Conservation (phyloP, 2,329 filamentous ascomycete species). For the Beauveria pseudobassiana region DNA sequence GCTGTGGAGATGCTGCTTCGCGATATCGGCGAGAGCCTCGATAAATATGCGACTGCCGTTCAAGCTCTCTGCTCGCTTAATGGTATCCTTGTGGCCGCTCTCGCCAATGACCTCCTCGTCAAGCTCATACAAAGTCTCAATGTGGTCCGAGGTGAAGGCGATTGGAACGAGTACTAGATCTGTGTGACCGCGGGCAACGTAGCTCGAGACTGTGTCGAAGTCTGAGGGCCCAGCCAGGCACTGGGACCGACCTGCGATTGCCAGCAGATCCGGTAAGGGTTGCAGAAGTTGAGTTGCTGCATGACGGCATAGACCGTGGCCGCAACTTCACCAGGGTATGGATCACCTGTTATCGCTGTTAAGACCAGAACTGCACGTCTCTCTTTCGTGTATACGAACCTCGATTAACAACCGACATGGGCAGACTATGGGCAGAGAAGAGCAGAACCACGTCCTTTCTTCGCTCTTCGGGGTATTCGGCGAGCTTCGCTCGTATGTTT, state of each 20-base stretch:
- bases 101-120: slow-evolving; percentile 94
- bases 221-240: slow-evolving; percentile 94
- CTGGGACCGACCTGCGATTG: slow-evolving; percentile 95
- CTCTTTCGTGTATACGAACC: slow-evolving; percentile 37
- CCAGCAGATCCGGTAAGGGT: slow-evolving; percentile 93
- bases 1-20: slow-evolving; percentile 67
- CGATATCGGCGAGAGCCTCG: slow-evolving; percentile 78
- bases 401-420: slow-evolving; percentile 96
- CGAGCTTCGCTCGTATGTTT: slow-evolving; percentile 81
- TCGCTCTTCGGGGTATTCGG: slow-evolving; percentile 74
- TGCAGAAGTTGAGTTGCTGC: slow-evolving; percentile 76
- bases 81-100: slow-evolving; percentile 64
- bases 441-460: slow-evolving; percentile 76
- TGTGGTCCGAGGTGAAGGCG: slow-evolving; percentile 98
- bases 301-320: slow-evolving; percentile 97
- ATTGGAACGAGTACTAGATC: slow-evolving; percentile 90
- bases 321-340: slow-evolving; percentile 91
- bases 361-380: slow-evolving; percentile 14
- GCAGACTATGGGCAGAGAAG: slow-evolving; percentile 92
- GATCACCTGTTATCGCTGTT: slow-evolving; percentile 57
- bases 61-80: slow-evolving; percentile 86
- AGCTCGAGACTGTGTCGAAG: slow-evolving; percentile 77
- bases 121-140: slow-evolving; percentile 91
- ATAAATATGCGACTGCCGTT: slow-evolving; percentile 93
- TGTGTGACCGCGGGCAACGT: slow-evolving; percentile 84